These are phyloP conservation scores for Mycena latifolia DNA, from an alignment of 768 basidiomycete genomes.

Conservation along the genomic window DNA sequence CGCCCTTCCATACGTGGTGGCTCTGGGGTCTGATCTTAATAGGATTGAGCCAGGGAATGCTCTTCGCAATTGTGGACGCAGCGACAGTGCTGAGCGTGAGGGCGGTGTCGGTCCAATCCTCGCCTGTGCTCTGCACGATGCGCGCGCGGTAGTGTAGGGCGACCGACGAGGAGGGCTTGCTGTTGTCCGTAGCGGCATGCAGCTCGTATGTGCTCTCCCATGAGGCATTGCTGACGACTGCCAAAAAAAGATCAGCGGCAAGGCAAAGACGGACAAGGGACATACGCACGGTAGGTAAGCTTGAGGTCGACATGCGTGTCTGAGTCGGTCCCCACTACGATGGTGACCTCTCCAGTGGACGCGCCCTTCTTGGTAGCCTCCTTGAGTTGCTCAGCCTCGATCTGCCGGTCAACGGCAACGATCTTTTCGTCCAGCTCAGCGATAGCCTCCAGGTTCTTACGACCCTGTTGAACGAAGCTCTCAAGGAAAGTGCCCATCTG, in stretches of 20 bases:
- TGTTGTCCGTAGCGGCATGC: slow-evolving; percentile 61
- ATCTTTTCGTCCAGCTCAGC: slow-evolving; percentile 55
- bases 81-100: slow-evolving; percentile 67
- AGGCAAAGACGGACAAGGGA: background rate
- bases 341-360: slow-evolving; percentile 50
- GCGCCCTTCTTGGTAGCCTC: slow-evolving; percentile 49
- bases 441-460: slow-evolving; percentile 49
- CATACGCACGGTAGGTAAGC: slow-evolving; percentile 63
- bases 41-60: slow-evolving; percentile 49
- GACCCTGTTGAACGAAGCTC: slow-evolving; percentile 53
- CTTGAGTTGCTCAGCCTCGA: slow-evolving; percentile 50
- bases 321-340: slow-evolving; percentile 57
- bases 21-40: slow-evolving; percentile 46
- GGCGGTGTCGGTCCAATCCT: slow-evolving; percentile 66
- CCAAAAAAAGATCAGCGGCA: background rate
- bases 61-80: slow-evolving; percentile 47
- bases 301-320: slow-evolving; percentile 55
- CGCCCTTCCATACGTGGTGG: background rate
- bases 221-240: slow-evolving; percentile 63
- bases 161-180: slow-evolving; percentile 57
- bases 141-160: slow-evolving; percentile 67
- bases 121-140: slow-evolving; percentile 67
- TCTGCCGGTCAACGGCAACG: slow-evolving; percentile 51
- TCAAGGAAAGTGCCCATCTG: slow-evolving; percentile 57
- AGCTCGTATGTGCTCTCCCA: slow-evolving; percentile 74